A percentile compares a stretch with the other conserved stretches of the same genome.
phyloP scores from a whole-genome alignment of 257 asterid genomes.

The Craterostigma plantagineum region DNA sequence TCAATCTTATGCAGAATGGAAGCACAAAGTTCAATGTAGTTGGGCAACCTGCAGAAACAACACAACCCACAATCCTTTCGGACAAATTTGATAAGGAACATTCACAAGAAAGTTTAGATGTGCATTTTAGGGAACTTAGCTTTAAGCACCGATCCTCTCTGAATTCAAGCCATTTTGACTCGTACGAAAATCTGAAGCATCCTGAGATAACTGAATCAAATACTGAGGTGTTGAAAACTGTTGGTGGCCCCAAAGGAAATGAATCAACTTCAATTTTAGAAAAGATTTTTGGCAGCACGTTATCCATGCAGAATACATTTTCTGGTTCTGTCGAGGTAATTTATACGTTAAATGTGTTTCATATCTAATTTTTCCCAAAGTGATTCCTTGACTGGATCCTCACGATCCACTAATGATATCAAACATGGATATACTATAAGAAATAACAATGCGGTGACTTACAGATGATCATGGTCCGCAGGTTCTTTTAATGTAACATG shows the following conservation, averaged over 20 bases:
- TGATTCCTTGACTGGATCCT: neutral
- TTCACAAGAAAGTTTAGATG: conserved; percentile 7
- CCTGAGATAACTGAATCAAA: conserved; percentile 12
- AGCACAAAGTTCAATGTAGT: too few species aligned
- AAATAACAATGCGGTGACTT: too few species aligned
- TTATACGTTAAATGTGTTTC: conserved; percentile 5
- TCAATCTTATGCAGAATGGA: neutral
- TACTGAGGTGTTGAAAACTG: conserved; percentile 16
- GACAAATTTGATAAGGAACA: neutral
- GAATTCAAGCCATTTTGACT: conserved; percentile 13
- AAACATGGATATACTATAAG: neutral
- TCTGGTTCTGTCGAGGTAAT: conserved; percentile 25
- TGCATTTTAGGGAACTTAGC: conserved; percentile 15
- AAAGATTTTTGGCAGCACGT: conserved; percentile 28
- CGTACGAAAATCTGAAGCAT: conserved; percentile 17
- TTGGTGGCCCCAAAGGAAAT: conserved; percentile 17
- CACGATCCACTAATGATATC: neutral
- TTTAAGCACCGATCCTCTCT: conserved; percentile 12
- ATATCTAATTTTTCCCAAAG: neutral
- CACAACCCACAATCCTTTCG: neutral
- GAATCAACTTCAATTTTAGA: conserved; percentile 24
- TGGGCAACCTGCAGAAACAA: neutral
- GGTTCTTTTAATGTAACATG: neutral
- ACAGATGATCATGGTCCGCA: neutral
- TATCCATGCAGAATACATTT: conserved; percentile 13